Evolutionary conservation across 495 filamentous ascomycete species (phyloP).

Genomic region (Penicillium ucsense): DNA sequence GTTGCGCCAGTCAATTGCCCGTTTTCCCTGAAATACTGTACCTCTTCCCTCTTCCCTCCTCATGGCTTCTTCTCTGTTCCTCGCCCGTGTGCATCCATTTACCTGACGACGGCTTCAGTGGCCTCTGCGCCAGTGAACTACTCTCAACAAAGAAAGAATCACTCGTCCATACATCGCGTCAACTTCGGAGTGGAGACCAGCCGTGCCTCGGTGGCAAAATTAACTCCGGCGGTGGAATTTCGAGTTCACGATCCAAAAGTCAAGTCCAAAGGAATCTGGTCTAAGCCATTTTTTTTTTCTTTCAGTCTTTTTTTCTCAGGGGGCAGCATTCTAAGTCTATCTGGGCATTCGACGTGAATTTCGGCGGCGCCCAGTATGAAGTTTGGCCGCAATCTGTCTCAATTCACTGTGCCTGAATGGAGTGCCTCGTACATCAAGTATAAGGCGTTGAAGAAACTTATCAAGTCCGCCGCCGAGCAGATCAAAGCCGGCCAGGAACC

Average conservation of each 20-base stretch:
- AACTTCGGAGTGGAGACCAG: neutral
- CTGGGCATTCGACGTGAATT: neutral
- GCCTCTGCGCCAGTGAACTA: too few species aligned
- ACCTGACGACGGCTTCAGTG: constrained; percentile 10
- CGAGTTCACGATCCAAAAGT: neutral
- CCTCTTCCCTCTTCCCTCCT: neutral
- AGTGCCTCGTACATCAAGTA: constrained; percentile 89
- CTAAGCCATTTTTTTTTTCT: too few species aligned
- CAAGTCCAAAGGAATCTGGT: neutral
- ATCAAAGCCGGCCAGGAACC: constrained; percentile 58
- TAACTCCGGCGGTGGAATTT: neutral
- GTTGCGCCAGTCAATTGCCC: neutral
- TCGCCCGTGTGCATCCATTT: constrained; percentile 15
- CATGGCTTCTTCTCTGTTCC: constrained; percentile 7
- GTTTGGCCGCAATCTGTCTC: constrained; percentile 73
- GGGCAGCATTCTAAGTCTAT: too few species aligned
- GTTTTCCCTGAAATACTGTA: neutral
- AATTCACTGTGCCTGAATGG: constrained; percentile 97
- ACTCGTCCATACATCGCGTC: neutral
- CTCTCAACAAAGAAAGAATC: neutral
- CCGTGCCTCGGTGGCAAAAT: constrained; percentile 1
- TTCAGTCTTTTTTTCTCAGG: too few species aligned
- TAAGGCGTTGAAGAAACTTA: constrained; percentile 88
- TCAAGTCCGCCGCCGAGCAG: constrained; percentile 62
- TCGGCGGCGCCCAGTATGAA: constrained; percentile 49